Base-by-base conservation (phyloP, 176 grass and related monocot genomes). In the Melocanna baccifera region DNA sequence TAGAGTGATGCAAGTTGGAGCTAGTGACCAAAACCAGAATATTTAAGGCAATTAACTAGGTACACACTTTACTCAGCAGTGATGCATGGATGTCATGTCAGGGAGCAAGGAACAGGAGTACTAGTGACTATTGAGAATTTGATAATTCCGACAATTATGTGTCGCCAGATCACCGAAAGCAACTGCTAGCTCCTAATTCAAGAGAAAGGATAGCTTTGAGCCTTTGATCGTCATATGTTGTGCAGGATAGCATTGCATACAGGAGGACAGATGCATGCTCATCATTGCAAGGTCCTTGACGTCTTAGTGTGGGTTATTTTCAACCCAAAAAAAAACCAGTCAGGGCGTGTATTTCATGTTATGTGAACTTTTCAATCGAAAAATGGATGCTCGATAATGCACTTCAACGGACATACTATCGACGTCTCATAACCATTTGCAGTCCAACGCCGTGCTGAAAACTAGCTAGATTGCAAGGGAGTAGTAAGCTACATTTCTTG, bases 151-250 rank as follows among this genome's bases (percentile, higher is more conserved):
- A 39, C 52, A 32, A 74, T 73, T 64, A 84, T 66, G 58, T 52
- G 70, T 65, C 1, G 69, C 81, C 81, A 84, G 28, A 37, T 84
- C 70, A 84, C 29, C 22, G 69, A 84, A 52, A 84, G 81, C 57
- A 74, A 20, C 58, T 40, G 9, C 32, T 75, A 45, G 1, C 7
- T 62, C 7, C 10, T 66, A 46, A 3, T 6, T 0, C 3, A 39
- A 56, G 40, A 7, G 12, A 15, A 37, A 45, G 1, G 41, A 18
- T 62, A 23, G 43, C 10, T 45, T 69, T 23, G 9, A n/a, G 12
- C 20, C n/a, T 41, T 72, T 72, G 13, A 48, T 25, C 46, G 43
- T 48, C 69, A 48, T 71, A 47, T 72, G 13, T 26, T 29, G 25
- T 45, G 69, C 29, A 48, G n/a, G 69, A 28, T 16, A 48, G 3